Evolutionary conservation across 805 yeast species (phyloP).

Genomic region (Maudiozyma turicensis): DNA sequence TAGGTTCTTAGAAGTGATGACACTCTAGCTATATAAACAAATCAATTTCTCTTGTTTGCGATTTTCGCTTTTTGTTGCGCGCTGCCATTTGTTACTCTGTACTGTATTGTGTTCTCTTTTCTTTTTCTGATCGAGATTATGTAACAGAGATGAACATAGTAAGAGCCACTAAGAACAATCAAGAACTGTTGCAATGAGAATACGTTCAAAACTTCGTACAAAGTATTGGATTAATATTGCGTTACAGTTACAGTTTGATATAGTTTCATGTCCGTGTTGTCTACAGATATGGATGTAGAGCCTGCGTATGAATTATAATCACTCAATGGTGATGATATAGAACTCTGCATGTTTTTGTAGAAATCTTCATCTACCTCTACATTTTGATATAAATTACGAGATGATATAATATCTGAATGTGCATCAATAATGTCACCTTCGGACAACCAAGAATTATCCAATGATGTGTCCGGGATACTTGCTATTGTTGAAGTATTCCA

Average conservation of each 20-base stretch:
- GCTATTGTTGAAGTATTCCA: neutral
- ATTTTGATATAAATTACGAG: neutral
- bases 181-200: no score
- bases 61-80: no score
- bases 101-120: no score
- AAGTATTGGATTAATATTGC: no score
- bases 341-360: neutral
- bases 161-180: no score
- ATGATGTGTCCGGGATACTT: neutral
- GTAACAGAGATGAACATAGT: no score
- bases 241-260: neutral
- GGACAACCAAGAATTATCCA: neutral
- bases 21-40: no score
- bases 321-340: neutral
- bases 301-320: neutral
- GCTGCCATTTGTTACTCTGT: no score
- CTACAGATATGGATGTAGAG: neutral
- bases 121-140: no score
- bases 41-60: no score
- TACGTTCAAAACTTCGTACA: no score
- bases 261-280: neutral
- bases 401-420: neutral
- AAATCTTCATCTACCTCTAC: neutral
- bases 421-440: neutral
- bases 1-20: no score